Evolutionary conservation across 768 basidiomycete species (phyloP).

Genomic region (Macrolepiota fuliginosa): DNA sequence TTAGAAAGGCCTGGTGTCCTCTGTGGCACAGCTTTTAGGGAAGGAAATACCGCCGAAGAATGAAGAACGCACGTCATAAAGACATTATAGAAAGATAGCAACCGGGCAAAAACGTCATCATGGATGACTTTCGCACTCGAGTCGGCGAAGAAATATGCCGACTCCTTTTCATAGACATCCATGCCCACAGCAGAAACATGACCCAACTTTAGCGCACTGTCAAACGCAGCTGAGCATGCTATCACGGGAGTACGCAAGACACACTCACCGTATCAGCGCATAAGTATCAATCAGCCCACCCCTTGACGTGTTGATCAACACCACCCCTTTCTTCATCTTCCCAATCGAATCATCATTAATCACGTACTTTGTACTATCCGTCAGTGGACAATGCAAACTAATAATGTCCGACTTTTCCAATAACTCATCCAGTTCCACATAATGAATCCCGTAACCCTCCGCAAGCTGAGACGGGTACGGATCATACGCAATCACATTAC

Average conservation of each 20-base stretch:
- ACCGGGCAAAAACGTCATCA: conserved; percentile 42
- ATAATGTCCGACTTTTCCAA: conserved; percentile 36
- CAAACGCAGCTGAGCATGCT: too few relatives aligned
- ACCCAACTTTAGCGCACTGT: conserved; percentile 35
- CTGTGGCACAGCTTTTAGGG: conserved; percentile 18
- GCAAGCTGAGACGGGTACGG: conserved; percentile 33
- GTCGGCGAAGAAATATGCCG: conserved; percentile 41
- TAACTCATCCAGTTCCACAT: conserved; percentile 35
- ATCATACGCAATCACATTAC: conserved; percentile 39
- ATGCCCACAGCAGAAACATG: conserved; percentile 41
- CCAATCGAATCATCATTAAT: conserved; percentile 37
- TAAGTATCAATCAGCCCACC: conserved; percentile 41
- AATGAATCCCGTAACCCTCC: conserved; percentile 33
- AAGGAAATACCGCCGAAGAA: neutral
- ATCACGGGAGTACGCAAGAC: neutral
- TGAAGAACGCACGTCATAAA: conserved; percentile 34
- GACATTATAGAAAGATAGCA: conserved; percentile 45
- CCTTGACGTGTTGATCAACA: conserved; percentile 42
- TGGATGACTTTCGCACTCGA: conserved; percentile 41
- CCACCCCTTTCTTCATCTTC: conserved; percentile 37
- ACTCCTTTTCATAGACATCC: conserved; percentile 41
- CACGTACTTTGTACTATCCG: conserved; percentile 34
- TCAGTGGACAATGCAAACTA: conserved; percentile 41
- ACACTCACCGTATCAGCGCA: conserved; percentile 36
- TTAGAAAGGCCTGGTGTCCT: conserved; percentile 43